These are phyloP conservation scores for Lecanicillium sp. DNA, from an alignment of 2,329 filamentous ascomycete genomes.

Conservation along the genomic window DNA sequence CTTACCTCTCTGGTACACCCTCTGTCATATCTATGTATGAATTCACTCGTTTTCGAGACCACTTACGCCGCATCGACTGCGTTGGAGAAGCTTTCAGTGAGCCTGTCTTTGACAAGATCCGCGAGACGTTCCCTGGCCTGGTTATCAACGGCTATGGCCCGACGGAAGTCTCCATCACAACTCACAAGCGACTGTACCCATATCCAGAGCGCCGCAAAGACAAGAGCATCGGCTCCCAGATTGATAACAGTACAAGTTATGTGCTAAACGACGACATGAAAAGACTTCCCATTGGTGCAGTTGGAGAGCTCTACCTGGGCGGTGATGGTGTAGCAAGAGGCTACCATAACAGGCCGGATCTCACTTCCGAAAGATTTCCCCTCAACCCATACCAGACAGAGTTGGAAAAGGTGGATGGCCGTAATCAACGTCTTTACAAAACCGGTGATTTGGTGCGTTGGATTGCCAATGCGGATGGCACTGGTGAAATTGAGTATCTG, in stretches of 20 bases:
- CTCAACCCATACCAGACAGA: no score
- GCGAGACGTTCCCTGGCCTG: constrained; percentile 8
- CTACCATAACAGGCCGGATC: no score
- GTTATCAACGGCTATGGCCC: constrained; percentile 11
- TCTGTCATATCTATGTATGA: constrained; percentile 6
- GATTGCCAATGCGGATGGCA: no score
- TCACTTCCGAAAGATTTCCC: no score
- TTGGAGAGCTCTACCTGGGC: no score
- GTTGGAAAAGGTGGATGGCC: no score
- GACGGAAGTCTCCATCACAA: constrained; percentile 9
- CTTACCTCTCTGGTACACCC: constrained; percentile 4
- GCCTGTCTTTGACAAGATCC: constrained; percentile 8
- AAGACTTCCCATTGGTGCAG: no score
- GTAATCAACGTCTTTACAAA: no score
- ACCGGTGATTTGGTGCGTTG: no score
- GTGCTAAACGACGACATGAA: not conserved
- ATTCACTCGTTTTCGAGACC: not conserved
- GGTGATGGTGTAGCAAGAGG: no score
- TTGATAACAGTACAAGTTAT: constrained; percentile 6
- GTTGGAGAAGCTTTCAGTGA: constrained; percentile 1
- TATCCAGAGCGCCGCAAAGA: constrained; percentile 7
- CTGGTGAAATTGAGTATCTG: no score
- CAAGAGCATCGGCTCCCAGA: constrained; percentile 4
- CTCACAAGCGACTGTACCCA: constrained; percentile 7
- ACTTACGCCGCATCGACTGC: constrained; percentile 1